These are phyloP conservation scores for Phlebopus sp. DNA, from an alignment of 1,284 basidiomycete genomes.

Conservation along the genomic window DNA sequence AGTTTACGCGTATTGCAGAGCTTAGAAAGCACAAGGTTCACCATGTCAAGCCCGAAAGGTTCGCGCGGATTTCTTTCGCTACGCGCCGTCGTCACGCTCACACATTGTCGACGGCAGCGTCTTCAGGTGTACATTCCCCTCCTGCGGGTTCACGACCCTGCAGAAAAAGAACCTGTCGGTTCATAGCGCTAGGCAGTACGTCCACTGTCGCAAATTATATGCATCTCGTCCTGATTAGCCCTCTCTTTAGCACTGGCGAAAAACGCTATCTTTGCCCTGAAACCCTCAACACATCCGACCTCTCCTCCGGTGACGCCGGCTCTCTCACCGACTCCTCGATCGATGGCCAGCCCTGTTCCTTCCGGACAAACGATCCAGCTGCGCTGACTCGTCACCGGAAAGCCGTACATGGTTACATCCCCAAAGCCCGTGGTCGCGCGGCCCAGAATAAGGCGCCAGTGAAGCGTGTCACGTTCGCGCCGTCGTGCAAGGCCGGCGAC, in stretches of 20 bases:
- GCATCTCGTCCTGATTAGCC: background rate
- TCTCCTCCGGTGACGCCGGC: background rate
- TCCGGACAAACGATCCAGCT: conserved; percentile 28
- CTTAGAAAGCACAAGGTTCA: conserved; percentile 22
- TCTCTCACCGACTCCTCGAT: background rate
- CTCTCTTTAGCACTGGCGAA: conserved; percentile 22
- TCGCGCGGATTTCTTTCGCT: background rate
- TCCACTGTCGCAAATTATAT: background rate
- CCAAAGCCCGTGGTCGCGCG: conserved; percentile 10
- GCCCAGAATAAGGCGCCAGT: too few relatives aligned
- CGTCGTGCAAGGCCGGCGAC: background rate
- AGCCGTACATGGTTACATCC: conserved; percentile 21
- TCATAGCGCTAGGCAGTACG: conserved; percentile 22
- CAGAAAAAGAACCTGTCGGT: conserved; percentile 25
- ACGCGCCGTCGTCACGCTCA: background rate
- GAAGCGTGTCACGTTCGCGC: background rate
- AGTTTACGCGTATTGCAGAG: conserved; percentile 19
- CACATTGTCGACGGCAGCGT: conserved; percentile 11
- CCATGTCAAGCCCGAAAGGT: conserved; percentile 19
- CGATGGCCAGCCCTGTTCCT: conserved; percentile 14
- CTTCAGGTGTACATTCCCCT: conserved; percentile 12
- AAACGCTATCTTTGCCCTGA: conserved; percentile 24
- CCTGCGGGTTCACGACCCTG: conserved; percentile 23
- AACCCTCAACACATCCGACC: background rate
- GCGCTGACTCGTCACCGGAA: conserved; percentile 29